Conservation (phyloP, 1,284 basidiomycete genomes). For the Cutaneotrichosporon cavernicola region DNA sequence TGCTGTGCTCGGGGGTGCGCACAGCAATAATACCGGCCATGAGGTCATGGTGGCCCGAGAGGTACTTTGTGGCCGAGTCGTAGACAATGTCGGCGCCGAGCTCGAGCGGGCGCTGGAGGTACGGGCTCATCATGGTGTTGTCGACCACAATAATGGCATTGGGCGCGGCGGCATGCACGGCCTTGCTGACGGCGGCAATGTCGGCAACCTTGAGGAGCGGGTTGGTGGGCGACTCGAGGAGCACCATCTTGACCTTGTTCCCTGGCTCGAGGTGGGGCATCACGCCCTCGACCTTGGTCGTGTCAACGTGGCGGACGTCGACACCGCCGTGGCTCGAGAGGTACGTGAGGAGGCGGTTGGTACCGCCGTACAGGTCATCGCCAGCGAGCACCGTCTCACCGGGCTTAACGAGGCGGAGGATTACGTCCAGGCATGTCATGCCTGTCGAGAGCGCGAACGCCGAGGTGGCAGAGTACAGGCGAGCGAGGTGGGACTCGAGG, state of each 20-base stretch:
- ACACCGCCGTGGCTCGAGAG: constrained; percentile 84
- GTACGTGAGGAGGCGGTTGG: constrained; percentile 92
- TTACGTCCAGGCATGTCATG: constrained; percentile 97
- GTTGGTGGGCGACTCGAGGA: constrained; percentile 97
- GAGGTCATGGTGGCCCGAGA: constrained; percentile 96
- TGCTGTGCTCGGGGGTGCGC: constrained; percentile 84
- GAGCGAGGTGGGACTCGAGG: constrained; percentile 91
- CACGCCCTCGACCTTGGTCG: constrained; percentile 63
- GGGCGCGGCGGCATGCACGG: constrained; percentile 77
- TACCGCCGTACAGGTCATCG: constrained; percentile 96
- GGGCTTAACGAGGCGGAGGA: constrained; percentile 88
- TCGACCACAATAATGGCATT: constrained; percentile 88
- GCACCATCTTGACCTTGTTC: constrained; percentile 75
- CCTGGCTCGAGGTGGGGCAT: constrained; percentile 65
- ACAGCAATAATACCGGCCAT: constrained; percentile 96
- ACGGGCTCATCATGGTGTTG: constrained; percentile 99
- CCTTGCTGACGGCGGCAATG: constrained; percentile 72
- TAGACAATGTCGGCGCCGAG: constrained; percentile 96
- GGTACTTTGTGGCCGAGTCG: constrained; percentile 96
- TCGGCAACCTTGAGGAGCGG: constrained; percentile 95
- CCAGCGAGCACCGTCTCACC: constrained; percentile 94
- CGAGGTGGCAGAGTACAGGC: constrained; percentile 84
- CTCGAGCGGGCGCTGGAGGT: constrained; percentile 91
- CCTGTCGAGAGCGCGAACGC: constrained; percentile 91
- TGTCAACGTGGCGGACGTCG: constrained; percentile 90